Base-by-base conservation (phyloP, 306 rosid genomes). In the Begonia loranthoides region DNA sequence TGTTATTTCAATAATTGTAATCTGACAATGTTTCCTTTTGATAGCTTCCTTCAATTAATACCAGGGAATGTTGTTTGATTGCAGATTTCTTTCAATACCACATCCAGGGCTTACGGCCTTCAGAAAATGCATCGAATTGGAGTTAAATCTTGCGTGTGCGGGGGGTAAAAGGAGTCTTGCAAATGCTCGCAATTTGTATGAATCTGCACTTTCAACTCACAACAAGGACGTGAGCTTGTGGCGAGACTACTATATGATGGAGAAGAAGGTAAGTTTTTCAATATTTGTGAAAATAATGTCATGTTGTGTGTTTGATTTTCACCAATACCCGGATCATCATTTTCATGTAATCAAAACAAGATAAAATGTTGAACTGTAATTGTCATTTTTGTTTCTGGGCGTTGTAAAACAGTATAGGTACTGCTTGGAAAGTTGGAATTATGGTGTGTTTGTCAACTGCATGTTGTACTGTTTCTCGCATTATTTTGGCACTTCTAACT, bases 41-140 rank as follows among this genome's bases (percentile, higher is more conserved):
- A 28, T 28, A 28, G 6, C 7, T 28, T 28, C 9, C 6, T 5
- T 28, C 36, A 28, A 28, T 28, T 28, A 28, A 28, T 28, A 28
- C 5, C 28, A 28, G 36, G 36, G 36, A 28, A 22, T 12, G 34
- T 56, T 52, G 61, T 75, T 49, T 55, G 49, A 59, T 62, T 76
- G 66, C 95, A 90, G 99, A 56, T 90, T 66, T 74, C 71, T 73
- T 39, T 79, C 80, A 63, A 66, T 85, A 55, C 94, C 95, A 16
- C 95, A 54, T 71, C 92, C 99, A 0, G 92, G 99, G 62, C 82
- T 85, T 63, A 86, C 69, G 44, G 34, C 76, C 56, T 80, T 70
- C 66, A 77, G 57, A 50, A 70, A 69, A 13, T 85, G 95, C 76
- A 82, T 82, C 52, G 86, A 80, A 59, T 61, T 90, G 67, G 95